phyloP scores from a whole-genome alignment of 2,329 filamentous ascomycete genomes.

The Botryosphaeria dothidea region DNA sequence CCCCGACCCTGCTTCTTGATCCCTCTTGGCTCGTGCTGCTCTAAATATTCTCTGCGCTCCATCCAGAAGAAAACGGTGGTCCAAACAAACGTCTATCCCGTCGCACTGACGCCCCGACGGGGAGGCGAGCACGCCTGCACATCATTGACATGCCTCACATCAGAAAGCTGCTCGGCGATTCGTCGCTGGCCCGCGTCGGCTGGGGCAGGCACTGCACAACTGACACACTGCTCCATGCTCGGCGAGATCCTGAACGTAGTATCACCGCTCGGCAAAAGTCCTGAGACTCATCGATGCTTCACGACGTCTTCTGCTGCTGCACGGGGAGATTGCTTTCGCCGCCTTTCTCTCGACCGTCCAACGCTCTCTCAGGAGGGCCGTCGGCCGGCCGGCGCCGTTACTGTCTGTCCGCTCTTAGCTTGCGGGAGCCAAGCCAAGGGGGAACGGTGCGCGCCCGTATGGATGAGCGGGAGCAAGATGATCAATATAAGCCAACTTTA shows the following conservation, averaged over 20 bases:
- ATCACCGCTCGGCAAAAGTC: conserved; percentile 13
- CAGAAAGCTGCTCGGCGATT: not conserved
- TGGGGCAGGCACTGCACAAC: not conserved
- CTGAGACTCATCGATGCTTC: not conserved
- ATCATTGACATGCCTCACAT: conserved; percentile 16
- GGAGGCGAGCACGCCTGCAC: conserved; percentile 12
- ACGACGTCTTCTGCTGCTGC: not conserved
- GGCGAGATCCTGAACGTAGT: conserved; percentile 2
- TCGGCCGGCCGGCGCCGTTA: not conserved
- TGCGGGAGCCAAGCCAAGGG: conserved; percentile 11
- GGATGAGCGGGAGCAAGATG: not conserved
- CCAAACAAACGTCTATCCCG: not conserved
- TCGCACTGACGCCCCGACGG: not conserved
- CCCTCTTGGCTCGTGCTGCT: conserved; percentile 11
- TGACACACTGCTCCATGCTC: not conserved
- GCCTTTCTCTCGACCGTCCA: not conserved
- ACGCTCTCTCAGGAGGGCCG: not conserved
- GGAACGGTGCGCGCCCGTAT: conserved; percentile 8
- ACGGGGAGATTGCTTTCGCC: not conserved
- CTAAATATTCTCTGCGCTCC: conserved; percentile 11
- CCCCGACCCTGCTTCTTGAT: conserved; percentile 9
- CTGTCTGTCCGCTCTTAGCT: not conserved
- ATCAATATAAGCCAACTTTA: conserved; percentile 14
- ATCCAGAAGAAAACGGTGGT: not conserved
- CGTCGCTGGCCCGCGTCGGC: not conserved